Evolutionary conservation across 495 filamentous ascomycete species (phyloP), one percentile per base, ranked within the genome.

Genomic region (Aspergillus funiculosus): DNA sequence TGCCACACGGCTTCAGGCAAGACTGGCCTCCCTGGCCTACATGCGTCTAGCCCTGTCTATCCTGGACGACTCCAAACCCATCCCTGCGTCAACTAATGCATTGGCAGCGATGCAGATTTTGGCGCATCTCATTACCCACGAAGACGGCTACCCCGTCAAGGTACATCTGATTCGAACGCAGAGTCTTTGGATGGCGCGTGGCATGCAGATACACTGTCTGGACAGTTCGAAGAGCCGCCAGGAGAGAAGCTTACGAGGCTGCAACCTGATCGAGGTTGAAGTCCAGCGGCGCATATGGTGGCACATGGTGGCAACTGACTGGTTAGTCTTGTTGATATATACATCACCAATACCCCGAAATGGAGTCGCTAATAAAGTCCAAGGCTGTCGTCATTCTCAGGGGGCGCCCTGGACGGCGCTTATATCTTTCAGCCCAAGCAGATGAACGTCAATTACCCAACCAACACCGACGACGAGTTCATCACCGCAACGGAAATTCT

Each of bases 211-310:
- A 7, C 57, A 63, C 35, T 51, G 56, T 7, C 40, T 65, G 14
- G 62, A 65, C 21, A 58, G 60, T 0, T 27, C 40, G 1, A 59
- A 52, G 22, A 20, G 48, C 14, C 46, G 37, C 13, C 52, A 59
- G 17, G 58, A 63, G 29, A 36, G 62, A 30, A 43, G 46, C 11
- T 5, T 53, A 1, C 58, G 58, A 13, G 56, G 56, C 18, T 62
- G 37, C 27, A 35, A 63, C 27, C 44, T 56, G 30, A 52, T 65
- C 7, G 58, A 65, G 15, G 15, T 62, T 25, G 62, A 65, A 36
- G 52, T 63, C n/a, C 53, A 59, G 13, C 46, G 62, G 47, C 60
- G 62, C 0, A 27, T 52, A 2, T 65, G 62, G 62, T 65, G 62
- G 62, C 37, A 47, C n/a, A 56, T 65, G 52, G 59, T 62, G 1